Evolutionary conservation across 176 grass and related monocot genomes (phyloP), one percentile per base, ranked within the genome.

Genomic region (Lolium multiflorum): DNA sequence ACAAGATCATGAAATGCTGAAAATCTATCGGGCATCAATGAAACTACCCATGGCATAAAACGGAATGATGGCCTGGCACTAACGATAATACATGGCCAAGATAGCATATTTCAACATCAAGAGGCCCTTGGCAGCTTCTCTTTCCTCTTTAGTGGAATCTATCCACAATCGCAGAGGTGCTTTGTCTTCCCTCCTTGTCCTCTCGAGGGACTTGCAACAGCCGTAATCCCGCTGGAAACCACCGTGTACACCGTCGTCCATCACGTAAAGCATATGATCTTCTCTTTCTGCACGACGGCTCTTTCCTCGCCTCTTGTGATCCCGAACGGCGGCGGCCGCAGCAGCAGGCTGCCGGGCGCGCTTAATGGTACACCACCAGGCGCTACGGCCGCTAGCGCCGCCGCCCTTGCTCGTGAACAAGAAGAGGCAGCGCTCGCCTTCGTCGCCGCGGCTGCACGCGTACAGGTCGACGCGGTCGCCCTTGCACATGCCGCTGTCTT

Each of bases 391-490:
- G 12, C 21, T 49, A 9, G 3, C 46, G 46, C 46, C 46, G 47
- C 46, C 3, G 13, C 71, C 71, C 71, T 51, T 4, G 46, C 3
- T 51, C 46, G 12, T 50, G 71, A 74, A 74, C 1, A 15, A 15
- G 15, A 76, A 76, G 48, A 76, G 46, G 48, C 73, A 76, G 24
- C 24, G 73, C 24, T 76, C 22, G 47, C 24, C 47, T 7, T 51
- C 5, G 70, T 49, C 8, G 24, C 48, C 48, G 14, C 72, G 72
- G 22, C 14, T 4, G 72, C 47, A 52, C 0, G 24, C 8, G 48
- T 76, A 76, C 14, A 76, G 48, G 25, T 28, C 73, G 47, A 76
- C 22, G 47, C 22, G 48, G 48, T 76, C 73, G 15, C 73, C 73
- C 7, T 52, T 31, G 24, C 14, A 11, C 3, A 76, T 10, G 47